phyloP scores from a whole-genome alignment of 2,329 filamentous ascomycete genomes.

The Mycosphaerelloides madeirae region DNA sequence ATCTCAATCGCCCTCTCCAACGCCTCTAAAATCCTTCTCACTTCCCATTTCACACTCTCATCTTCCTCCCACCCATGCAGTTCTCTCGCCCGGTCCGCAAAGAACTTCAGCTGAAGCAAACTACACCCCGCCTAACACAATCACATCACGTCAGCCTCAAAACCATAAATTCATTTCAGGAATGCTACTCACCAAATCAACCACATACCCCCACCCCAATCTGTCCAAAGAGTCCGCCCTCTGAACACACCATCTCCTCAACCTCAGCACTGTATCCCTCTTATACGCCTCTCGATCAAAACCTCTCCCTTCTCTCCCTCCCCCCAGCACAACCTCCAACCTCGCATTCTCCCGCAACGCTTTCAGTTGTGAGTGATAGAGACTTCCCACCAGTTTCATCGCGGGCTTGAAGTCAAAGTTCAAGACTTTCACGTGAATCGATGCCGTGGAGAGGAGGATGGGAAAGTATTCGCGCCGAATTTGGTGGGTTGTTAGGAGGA shows the following conservation, averaged over 20 bases:
- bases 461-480: slow-evolving; percentile 24
- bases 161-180: no score
- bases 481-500: slow-evolving; percentile 25
- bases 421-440: slow-evolving; percentile 14
- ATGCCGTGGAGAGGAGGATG: slow-evolving; percentile 23
- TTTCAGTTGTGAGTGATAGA: slow-evolving; percentile 28
- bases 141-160: neutral
- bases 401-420: slow-evolving; percentile 28
- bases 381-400: slow-evolving; percentile 17
- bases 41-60: slow-evolving; percentile 7
- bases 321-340: slow-evolving; percentile 16
- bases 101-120: slow-evolving; percentile 4
- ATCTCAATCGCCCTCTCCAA: slow-evolving; percentile 1
- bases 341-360: slow-evolving; percentile 22
- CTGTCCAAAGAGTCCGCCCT: slow-evolving; percentile 21
- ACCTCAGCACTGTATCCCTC: slow-evolving; percentile 5
- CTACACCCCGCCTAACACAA: neutral
- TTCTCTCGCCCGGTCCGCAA: slow-evolving; percentile 4
- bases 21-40: slow-evolving; percentile 6
- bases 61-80: slow-evolving; percentile 12
- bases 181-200: neutral
- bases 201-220: slow-evolving; percentile 23
- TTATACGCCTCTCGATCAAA: neutral
- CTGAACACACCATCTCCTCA: slow-evolving; percentile 23
- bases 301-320: slow-evolving; percentile 1